These are phyloP conservation scores for Lactifluus hygrophoroides DNA, from an alignment of 768 basidiomycete genomes.

Conservation along the genomic window DNA sequence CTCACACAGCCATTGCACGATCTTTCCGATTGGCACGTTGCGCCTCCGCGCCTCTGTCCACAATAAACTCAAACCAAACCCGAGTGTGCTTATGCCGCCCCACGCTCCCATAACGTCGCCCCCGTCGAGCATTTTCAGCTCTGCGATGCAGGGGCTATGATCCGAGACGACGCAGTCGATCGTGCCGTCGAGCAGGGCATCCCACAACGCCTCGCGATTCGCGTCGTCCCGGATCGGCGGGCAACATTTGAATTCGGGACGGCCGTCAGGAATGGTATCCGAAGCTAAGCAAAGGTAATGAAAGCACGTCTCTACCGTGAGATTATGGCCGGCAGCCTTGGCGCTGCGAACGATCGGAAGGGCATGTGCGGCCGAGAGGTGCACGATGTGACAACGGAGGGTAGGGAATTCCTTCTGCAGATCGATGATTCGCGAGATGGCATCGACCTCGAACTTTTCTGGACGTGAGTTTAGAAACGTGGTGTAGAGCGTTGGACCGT, in stretches of 20 bases:
- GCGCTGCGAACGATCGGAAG: conserved; percentile 71
- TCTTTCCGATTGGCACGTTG: conserved; percentile 47
- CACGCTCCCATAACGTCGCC: conserved; percentile 86
- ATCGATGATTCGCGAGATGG: conserved; percentile 66
- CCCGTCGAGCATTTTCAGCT: conserved; percentile 68
- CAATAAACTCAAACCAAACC: conserved; percentile 78
- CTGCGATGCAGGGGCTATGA: conserved; percentile 83
- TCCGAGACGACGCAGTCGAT: conserved; percentile 95
- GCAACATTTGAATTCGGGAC: conserved; percentile 91
- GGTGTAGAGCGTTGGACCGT: conserved; percentile 51
- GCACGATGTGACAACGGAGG: conserved; percentile 88
- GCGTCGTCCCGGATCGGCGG: conserved; percentile 75
- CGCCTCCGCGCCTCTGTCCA: conserved; percentile 75
- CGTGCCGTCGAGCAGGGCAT: conserved; percentile 67
- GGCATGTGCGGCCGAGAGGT: conserved; percentile 81
- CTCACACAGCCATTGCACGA: conserved; percentile 69
- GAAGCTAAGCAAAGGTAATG: conserved; percentile 85
- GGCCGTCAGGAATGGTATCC: conserved; percentile 61
- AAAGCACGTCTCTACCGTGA: conserved; percentile 96
- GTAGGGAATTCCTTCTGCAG: conserved; percentile 55
- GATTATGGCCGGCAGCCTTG: conserved; percentile 47
- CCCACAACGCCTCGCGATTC: conserved; percentile 76
- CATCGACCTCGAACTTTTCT: conserved; percentile 65
- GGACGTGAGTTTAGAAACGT: conserved; percentile 88
- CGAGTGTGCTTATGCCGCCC: conserved; percentile 92